phyloP scores from a whole-genome alignment of 805 yeast genomes.

The Yamadazyma paraphyllophila region DNA sequence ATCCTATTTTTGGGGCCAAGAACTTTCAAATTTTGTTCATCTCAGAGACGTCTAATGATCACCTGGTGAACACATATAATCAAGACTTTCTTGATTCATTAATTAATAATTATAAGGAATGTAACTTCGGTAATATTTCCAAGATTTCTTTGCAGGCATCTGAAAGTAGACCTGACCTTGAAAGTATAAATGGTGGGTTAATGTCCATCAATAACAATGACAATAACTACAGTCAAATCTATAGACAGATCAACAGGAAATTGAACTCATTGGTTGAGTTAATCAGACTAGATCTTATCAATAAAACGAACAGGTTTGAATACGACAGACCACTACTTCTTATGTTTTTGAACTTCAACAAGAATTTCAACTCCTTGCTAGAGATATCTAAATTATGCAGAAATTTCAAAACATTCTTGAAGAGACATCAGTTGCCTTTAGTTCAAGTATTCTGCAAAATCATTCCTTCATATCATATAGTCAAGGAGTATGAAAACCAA shows the following conservation, averaged over 20 bases:
- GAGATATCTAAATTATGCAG: slow-evolving; percentile 47
- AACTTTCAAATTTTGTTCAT: slow-evolving; percentile 53
- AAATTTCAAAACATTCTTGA: slow-evolving; percentile 39
- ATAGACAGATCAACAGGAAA: slow-evolving; percentile 28
- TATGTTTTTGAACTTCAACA: slow-evolving; percentile 47
- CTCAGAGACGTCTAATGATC: slow-evolving; percentile 21
- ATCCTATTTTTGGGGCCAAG: slow-evolving; percentile 51
- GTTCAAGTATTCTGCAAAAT: slow-evolving; percentile 38
- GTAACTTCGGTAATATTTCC: slow-evolving; percentile 48
- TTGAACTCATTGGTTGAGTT: slow-evolving; percentile 34
- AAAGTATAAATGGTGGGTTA: slow-evolving; percentile 28
- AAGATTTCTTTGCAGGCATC: slow-evolving; percentile 26
- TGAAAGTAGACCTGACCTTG: slow-evolving; percentile 27
- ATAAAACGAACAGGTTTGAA: slow-evolving; percentile 40
- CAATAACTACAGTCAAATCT: slow-evolving; percentile 24
- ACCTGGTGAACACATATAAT: slow-evolving; percentile 22
- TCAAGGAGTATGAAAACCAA: slow-evolving; percentile 19
- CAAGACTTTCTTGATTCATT: slow-evolving; percentile 43
- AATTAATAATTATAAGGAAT: slow-evolving; percentile 43
- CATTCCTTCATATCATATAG: slow-evolving; percentile 28
- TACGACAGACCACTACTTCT: slow-evolving; percentile 50
- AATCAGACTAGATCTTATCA: slow-evolving; percentile 38
- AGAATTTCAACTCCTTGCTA: slow-evolving; percentile 43
- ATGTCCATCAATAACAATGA: slow-evolving; percentile 23
- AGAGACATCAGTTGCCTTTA: slow-evolving; percentile 39